Conservation (phyloP, 2,329 filamentous ascomycete genomes). For the Ophiostoma pallidulum region DNA sequence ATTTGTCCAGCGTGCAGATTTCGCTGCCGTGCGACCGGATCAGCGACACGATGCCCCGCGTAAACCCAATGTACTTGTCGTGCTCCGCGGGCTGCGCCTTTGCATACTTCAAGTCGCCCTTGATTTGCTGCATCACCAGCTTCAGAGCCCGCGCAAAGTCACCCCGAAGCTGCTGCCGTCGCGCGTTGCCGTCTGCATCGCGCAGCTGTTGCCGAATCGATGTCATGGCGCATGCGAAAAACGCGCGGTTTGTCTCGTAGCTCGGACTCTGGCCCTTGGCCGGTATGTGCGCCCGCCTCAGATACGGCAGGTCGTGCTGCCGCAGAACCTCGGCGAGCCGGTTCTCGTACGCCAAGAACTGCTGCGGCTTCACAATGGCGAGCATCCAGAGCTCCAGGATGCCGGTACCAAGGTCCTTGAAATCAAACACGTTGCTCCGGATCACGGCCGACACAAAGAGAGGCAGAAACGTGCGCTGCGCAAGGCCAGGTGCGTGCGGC, state of each 20-base stretch:
- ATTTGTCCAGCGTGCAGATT: conserved; percentile 44
- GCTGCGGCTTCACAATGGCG: conserved; percentile 40
- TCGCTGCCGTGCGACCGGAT: conserved; percentile 46
- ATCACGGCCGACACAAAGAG: conserved; percentile 45
- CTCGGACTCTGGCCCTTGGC: conserved; percentile 28
- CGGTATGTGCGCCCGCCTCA: conserved; percentile 31
- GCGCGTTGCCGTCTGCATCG: conserved; percentile 27
- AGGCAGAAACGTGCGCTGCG: conserved; percentile 36
- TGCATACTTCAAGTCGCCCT: conserved; percentile 35
- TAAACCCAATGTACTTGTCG: conserved; percentile 39
- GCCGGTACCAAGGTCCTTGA: conserved; percentile 36
- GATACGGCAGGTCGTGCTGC: conserved; percentile 32
- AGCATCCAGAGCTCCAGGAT: conserved; percentile 44
- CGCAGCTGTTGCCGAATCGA: conserved; percentile 42
- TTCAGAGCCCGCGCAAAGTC: conserved; percentile 36
- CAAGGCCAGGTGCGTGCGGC: conserved; percentile 30
- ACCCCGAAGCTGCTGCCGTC: conserved; percentile 28
- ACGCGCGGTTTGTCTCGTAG: conserved; percentile 38
- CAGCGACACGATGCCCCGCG: conserved; percentile 41
- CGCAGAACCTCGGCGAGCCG: conserved; percentile 39
- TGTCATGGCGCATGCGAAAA: conserved; percentile 41
- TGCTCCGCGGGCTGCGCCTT: conserved; percentile 29
- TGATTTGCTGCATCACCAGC: conserved; percentile 45
- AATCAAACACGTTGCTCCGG: conserved; percentile 36
- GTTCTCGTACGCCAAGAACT: conserved; percentile 38